phyloP scores from a whole-genome alignment of 192 early-diverging fungal genomes.

The Borealophlyctis nickersoniae region DNA sequence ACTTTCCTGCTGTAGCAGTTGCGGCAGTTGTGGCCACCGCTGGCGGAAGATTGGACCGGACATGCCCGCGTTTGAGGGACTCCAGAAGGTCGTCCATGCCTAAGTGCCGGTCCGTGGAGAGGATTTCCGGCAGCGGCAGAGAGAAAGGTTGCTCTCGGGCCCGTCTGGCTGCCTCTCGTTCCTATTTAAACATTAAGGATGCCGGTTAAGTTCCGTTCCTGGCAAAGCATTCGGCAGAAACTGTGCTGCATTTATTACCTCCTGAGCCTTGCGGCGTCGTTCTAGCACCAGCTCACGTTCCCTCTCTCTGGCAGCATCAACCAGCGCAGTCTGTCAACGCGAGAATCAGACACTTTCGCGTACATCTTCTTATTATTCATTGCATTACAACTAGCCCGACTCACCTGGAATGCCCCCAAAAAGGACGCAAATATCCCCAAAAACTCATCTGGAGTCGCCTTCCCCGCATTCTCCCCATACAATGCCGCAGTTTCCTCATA shows the following conservation, averaged over 20 bases:
- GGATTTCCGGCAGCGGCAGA: neutral
- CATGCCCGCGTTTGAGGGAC: slow-evolving; percentile 35
- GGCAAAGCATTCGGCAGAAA: slow-evolving; percentile 1
- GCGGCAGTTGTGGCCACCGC: neutral
- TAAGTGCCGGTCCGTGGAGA: slow-evolving; percentile 1
- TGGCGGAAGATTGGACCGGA: neutral
- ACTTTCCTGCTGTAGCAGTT: neutral
- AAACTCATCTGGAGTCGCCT: slow-evolving; percentile 39
- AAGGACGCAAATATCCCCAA: slow-evolving; percentile 37
- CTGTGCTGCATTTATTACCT: slow-evolving; percentile 17
- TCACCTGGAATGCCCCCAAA: slow-evolving; percentile 34
- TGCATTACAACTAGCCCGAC: too few species aligned
- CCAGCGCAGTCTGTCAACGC: slow-evolving; percentile 18
- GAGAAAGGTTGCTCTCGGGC: too few species aligned
- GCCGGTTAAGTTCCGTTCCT: slow-evolving; percentile 1
- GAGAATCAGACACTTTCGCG: neutral
- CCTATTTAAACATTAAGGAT: too few species aligned
- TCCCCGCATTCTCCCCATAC: slow-evolving; percentile 38
- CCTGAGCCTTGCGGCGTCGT: slow-evolving; percentile 30
- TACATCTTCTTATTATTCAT: neutral
- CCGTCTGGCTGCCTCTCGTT: too few species aligned
- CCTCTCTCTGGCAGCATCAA: slow-evolving; percentile 27
- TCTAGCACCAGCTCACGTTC: slow-evolving; percentile 33
- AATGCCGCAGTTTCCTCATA: slow-evolving; percentile 19
- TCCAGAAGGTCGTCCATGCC: slow-evolving; percentile 41